Evolutionary conservation across 495 filamentous ascomycete species (phyloP).

Genomic region (Lindgomyces ingoldianus): DNA sequence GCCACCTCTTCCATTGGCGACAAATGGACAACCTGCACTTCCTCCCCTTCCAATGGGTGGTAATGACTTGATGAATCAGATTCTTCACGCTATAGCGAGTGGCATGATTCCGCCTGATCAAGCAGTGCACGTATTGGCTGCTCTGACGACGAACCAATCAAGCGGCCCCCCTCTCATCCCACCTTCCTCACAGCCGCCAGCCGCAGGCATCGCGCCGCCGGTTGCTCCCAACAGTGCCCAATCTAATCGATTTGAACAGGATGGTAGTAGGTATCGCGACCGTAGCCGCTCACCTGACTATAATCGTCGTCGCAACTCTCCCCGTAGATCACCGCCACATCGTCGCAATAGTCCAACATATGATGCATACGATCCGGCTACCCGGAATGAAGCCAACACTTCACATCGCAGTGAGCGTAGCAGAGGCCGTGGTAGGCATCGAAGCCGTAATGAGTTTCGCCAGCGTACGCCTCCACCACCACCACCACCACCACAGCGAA

Average conservation of each 20-base stretch:
- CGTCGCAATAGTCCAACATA: conserved; percentile 66
- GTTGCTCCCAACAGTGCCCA: conserved; percentile 20
- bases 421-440: conserved; percentile 32
- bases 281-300: conserved; percentile 46
- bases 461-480: conserved; percentile 74
- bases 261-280: conserved; percentile 32
- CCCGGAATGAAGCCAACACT: conserved; percentile 26
- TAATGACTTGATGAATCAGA: conserved; percentile 15
- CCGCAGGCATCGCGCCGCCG: background rate
- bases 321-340: conserved; percentile 40
- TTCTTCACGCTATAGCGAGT: conserved; percentile 19
- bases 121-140: conserved; percentile 22
- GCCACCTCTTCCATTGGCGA: conserved; percentile 6
- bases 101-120: conserved; percentile 32
- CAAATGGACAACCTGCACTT: conserved; percentile 8
- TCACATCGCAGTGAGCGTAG: conserved; percentile 32
- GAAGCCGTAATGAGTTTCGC: conserved; percentile 62
- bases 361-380: conserved; percentile 51
- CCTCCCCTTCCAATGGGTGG: background rate
- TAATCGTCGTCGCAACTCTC: conserved; percentile 29
- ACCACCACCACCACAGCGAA: conserved; percentile 54
- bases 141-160: conserved; percentile 6
- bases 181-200: conserved; percentile 8
- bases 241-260: conserved; percentile 25
- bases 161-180: background rate